Base-by-base conservation (phyloP, 169 alveolate species). In the Plasmodium chabaudi region DNA sequence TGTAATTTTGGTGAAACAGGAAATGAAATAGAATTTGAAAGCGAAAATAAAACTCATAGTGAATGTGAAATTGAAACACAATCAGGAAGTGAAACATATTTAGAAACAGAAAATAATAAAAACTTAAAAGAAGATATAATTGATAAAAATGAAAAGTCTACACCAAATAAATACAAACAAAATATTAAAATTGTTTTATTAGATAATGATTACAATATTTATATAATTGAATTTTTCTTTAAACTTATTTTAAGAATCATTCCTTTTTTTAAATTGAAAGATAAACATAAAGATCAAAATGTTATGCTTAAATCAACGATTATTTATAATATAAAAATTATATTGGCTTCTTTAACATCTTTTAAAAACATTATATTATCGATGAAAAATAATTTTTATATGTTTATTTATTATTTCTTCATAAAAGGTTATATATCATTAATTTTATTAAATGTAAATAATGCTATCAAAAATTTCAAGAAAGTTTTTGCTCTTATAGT, bases 401-500 rank as follows among this genome's bases (percentile, higher is more conserved):
- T 77, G 19, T 77, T 77, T 64, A 77, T 77, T 12, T 77, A 77
- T 56, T 64, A 77, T 68, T 77, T 77, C 13, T 77, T 77, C 68
- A 63, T 77, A 77, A 77, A 77, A 49, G 88, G 88, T 7, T 77
- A 77, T 49, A 77, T 57, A 77, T 77, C 88, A 10, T 67, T 77
- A 47, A 23, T 77, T 51, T 64, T 77, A 39, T 15, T 77, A 59
- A 63, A 77, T 69, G 63, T 57, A 21, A 63, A 77, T 34, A 77
- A 70, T 47, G 88, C 88, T 21, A 25, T 63, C 17, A 77, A 77
- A 47, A 49, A 69, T 65, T 77, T 77, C 57, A 77, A 77, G 68
- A 77, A 77, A 77, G 75, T 77, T 4, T 77, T 77, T 77, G 74
- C 65, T 46, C 88, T 77, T 68, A 34, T 77, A 15, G 17, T 77